phyloP scores from a whole-genome alignment of 2,329 filamentous ascomycete species.

The Beauveria sp. region DNA sequence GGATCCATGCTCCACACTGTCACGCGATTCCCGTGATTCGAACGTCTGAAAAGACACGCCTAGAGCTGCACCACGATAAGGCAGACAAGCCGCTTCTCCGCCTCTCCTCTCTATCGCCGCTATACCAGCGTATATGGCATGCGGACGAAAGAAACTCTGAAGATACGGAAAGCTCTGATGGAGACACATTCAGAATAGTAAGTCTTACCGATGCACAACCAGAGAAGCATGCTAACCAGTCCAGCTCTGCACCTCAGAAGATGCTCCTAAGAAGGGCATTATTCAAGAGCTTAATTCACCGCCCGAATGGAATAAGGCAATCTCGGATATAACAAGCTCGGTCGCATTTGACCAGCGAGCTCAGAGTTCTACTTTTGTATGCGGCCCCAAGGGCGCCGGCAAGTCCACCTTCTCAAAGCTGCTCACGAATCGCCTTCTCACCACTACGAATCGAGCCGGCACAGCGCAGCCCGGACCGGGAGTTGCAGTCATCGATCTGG shows the following conservation, averaged over 20 bases:
- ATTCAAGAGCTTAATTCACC: slow-evolving; percentile 50
- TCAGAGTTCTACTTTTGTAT: slow-evolving; percentile 46
- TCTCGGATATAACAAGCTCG: slow-evolving; percentile 36
- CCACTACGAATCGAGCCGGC: slow-evolving; percentile 25
- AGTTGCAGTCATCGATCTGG: slow-evolving; percentile 63
- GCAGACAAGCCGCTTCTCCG: slow-evolving; percentile 40
- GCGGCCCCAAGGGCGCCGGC: slow-evolving; percentile 64
- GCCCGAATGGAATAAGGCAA: slow-evolving; percentile 53
- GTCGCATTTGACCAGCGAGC: slow-evolving; percentile 24
- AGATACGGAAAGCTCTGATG: slow-evolving; percentile 17
- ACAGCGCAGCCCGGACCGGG: slow-evolving; percentile 15
- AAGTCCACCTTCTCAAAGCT: slow-evolving; percentile 69
- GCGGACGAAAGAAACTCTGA: slow-evolving; percentile 24
- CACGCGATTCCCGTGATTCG: slow-evolving; percentile 63
- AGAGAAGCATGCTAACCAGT: slow-evolving; percentile 18
- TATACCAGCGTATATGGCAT: slow-evolving; percentile 62
- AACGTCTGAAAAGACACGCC: slow-evolving; percentile 37
- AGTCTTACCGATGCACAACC: slow-evolving; percentile 12
- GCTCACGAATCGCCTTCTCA: slow-evolving; percentile 60
- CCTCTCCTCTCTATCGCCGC: slow-evolving; percentile 54
- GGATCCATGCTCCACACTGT: slow-evolving; percentile 60
- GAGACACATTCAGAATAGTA: slow-evolving; percentile 44
- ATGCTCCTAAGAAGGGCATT: slow-evolving; percentile 40
- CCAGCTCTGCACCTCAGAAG: slow-evolving; percentile 47
- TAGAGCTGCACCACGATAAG: slow-evolving; percentile 51